Evolutionary conservation across 139 green algal species (phyloP).

Genomic region (Coelastrella sp.): DNA sequence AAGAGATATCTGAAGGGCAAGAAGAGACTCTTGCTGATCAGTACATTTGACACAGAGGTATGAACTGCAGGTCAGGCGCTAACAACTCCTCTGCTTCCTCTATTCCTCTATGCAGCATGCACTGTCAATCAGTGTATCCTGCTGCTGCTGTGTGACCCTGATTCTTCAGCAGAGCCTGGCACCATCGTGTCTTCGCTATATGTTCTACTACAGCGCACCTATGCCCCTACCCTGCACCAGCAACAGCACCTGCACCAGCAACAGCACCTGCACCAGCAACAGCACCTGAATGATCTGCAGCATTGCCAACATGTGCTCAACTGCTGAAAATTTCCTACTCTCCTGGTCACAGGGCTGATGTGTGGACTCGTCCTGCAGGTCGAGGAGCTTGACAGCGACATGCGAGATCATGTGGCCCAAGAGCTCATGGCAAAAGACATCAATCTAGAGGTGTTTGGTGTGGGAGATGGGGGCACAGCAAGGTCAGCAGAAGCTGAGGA

Average conservation of each 20-base stretch:
- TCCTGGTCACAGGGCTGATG: too few species aligned
- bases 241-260: too few species aligned
- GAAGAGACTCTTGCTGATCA: constrained; percentile 19
- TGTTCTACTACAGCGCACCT: too few species aligned
- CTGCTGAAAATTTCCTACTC: not conserved
- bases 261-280: too few species aligned
- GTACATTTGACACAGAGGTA: constrained; percentile 41
- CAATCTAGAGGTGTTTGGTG: constrained; percentile 12
- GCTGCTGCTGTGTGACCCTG: too few species aligned
- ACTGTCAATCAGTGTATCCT: too few species aligned
- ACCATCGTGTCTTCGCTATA: too few species aligned
- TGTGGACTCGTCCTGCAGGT: constrained; percentile 34
- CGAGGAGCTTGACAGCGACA: constrained; percentile 24
- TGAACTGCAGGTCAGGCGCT: not conserved
- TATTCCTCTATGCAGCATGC: too few species aligned
- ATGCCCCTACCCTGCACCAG: too few species aligned
- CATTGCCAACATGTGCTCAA: not conserved
- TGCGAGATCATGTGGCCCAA: not conserved
- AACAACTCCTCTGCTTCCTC: too few species aligned
- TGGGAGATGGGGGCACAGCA: not conserved
- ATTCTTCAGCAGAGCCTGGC: too few species aligned
- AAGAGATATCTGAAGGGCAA: not conserved
- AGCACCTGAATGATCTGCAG: too few species aligned
- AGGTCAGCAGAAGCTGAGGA: not conserved
- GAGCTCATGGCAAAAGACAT: not conserved